Conservation (phyloP, 2,329 filamentous ascomycete genomes). For the Xylaria hypoxylon region DNA sequence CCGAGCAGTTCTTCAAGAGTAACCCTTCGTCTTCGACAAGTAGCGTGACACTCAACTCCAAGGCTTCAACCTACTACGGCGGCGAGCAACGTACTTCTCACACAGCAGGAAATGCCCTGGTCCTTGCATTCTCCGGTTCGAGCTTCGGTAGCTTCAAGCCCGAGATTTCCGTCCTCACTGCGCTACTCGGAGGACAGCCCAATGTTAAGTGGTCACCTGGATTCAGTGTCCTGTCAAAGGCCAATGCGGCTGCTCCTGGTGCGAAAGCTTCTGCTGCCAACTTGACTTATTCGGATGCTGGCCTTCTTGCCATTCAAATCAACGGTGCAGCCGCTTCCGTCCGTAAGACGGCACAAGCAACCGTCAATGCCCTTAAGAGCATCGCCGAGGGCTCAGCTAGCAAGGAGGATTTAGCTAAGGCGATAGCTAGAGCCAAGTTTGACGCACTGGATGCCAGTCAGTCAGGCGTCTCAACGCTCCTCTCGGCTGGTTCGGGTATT, state of each 20-base stretch:
- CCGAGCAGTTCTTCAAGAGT: conserved; percentile 88
- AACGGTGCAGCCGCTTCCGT: conserved; percentile 80
- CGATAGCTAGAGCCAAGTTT: conserved; percentile 93
- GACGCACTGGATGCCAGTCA: conserved; percentile 85
- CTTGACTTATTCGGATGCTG: conserved; percentile 90
- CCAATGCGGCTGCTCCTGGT: conserved; percentile 72
- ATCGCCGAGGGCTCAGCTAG: conserved; percentile 79
- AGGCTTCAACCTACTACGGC: conserved; percentile 87
- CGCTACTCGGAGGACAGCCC: conserved; percentile 89
- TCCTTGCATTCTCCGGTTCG: conserved; percentile 93
- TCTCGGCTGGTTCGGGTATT: conserved; percentile 86
- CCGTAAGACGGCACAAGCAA: conserved; percentile 77
- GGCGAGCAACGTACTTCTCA: conserved; percentile 92
- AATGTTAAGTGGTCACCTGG: conserved; percentile 96
- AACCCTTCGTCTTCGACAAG: conserved; percentile 67
- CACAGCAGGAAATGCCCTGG: conserved; percentile 80
- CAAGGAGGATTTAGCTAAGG: conserved; percentile 91
- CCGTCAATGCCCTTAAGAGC: conserved; percentile 84
- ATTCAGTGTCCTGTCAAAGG: conserved; percentile 90
- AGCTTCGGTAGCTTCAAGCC: conserved; percentile 86
- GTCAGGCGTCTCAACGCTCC: conserved; percentile 79
- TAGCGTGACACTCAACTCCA: conserved; percentile 66
- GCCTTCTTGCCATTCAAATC: conserved; percentile 86
- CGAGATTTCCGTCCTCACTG: conserved; percentile 86
- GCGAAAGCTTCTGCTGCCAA: conserved; percentile 80